These are phyloP conservation scores for Microthyrium microscopicum DNA, from an alignment of 2,329 filamentous ascomycete species.

Conservation along the genomic window DNA sequence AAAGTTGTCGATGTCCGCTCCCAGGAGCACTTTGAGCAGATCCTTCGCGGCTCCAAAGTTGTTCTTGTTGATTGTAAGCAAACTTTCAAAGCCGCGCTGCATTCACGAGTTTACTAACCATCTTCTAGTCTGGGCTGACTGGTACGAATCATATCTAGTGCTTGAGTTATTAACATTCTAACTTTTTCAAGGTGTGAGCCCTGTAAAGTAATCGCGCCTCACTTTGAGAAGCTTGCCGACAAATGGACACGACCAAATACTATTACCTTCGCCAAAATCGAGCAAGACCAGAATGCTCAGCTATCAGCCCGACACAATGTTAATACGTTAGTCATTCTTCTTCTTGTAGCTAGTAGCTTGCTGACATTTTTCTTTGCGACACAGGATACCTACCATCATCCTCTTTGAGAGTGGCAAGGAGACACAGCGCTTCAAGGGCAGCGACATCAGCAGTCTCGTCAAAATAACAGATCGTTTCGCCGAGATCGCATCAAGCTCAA, in stretches of 20 bases:
- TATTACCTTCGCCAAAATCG: slow-evolving; percentile 75
- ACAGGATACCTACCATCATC: slow-evolving; percentile 76
- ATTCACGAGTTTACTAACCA: slow-evolving; percentile 15
- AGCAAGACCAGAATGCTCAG: slow-evolving; percentile 61
- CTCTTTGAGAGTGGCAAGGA: slow-evolving; percentile 53
- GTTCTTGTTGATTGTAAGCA: slow-evolving; percentile 58
- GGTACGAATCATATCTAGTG: no score
- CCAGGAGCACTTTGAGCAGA: slow-evolving; percentile 21
- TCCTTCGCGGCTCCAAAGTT: slow-evolving; percentile 61
- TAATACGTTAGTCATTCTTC: slow-evolving; percentile 34
- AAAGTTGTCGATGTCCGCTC: slow-evolving; percentile 27
- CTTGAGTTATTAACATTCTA: no score
- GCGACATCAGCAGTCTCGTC: slow-evolving; percentile 35
- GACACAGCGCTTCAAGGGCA: slow-evolving; percentile 55
- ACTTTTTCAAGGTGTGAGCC: no score
- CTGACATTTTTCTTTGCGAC: no score
- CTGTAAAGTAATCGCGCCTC: slow-evolving; percentile 67
- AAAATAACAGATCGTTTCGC: slow-evolving; percentile 33
- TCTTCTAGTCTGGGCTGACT: slow-evolving; percentile 64
- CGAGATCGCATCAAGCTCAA: slow-evolving; percentile 48
- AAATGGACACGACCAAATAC: slow-evolving; percentile 53
- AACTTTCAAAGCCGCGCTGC: slow-evolving; percentile 14
- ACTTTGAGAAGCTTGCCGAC: slow-evolving; percentile 61
- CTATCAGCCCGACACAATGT: slow-evolving; percentile 61
- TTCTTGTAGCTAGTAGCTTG: background rate